A percentile compares a stretch with the other conserved stretches of the same genome.
Conservation (phyloP, 2,329 filamentous ascomycete genomes). For the Trichophyton simii region DNA sequence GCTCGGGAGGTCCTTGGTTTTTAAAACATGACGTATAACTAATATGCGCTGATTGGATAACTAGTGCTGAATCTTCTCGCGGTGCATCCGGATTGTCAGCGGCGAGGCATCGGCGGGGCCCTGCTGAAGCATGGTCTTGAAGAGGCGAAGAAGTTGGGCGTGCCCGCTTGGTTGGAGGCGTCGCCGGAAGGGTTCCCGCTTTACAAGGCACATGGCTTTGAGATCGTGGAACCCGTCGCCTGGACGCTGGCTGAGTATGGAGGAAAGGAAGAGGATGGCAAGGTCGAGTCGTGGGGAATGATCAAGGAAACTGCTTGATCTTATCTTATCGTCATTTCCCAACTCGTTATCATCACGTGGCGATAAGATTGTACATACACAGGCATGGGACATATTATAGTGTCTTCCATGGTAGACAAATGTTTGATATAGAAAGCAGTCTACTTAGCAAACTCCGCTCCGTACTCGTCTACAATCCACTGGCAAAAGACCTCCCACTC, state of each 20-base stretch:
- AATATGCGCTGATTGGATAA: background rate
- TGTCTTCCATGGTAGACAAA: too few relatives aligned
- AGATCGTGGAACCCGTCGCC: constrained; percentile 13
- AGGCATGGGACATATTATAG: too few relatives aligned
- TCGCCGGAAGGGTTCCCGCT: constrained; percentile 17
- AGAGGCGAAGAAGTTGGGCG: constrained; percentile 13
- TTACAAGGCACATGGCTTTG: constrained; percentile 21
- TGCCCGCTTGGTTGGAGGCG: constrained; percentile 19
- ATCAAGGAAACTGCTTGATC: background rate
- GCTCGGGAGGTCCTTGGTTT: too few relatives aligned
- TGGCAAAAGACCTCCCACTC: constrained; percentile 85
- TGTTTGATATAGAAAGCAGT: too few relatives aligned
- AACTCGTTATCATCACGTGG: background rate
- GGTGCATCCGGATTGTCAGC: constrained; percentile 21
- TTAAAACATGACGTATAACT: background rate
- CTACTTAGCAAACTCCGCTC: constrained; percentile 11
- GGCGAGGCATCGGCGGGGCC: constrained; percentile 19
- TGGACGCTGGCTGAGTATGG: constrained; percentile 14
- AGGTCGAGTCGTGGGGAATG: background rate
- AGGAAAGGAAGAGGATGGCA: constrained; percentile 4
- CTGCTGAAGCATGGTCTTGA: constrained; percentile 18
- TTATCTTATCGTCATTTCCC: background rate
- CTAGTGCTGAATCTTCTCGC: constrained; percentile 24
- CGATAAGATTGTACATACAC: too few relatives aligned
- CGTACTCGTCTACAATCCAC: constrained; percentile 75